Evolutionary conservation across 345 rosid genomes (phyloP).

Genomic region (Rubroshorea leprosula): DNA sequence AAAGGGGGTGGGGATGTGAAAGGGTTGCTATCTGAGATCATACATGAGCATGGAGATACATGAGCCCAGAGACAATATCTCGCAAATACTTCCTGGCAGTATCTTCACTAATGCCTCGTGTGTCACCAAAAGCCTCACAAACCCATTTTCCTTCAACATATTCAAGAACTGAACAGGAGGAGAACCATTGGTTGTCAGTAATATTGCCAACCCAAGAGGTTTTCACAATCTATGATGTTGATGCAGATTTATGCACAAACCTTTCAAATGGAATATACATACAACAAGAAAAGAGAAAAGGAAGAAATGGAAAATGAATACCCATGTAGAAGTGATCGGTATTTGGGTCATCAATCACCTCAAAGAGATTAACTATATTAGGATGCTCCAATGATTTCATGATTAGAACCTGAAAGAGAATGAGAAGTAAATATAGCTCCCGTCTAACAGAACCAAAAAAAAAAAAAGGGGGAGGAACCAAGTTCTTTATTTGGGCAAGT

Average conservation of each 20-base stretch:
- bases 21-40: conserved; percentile 15
- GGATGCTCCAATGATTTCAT: conserved; percentile 97
- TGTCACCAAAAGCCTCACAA: conserved; percentile 55
- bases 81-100: conserved; percentile 85
- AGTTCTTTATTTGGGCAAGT: no score
- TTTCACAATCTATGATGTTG: background rate
- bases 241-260: no score
- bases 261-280: background rate
- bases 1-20: background rate
- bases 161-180: conserved; percentile 68
- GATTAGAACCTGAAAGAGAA: conserved; percentile 60
- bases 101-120: conserved; percentile 61
- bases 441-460: background rate
- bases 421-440: background rate
- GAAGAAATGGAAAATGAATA: conserved; percentile 24
- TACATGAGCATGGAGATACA: conserved; percentile 97
- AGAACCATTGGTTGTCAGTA: conserved; percentile 10
- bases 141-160: conserved; percentile 87
- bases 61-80: conserved; percentile 77
- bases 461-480: no score
- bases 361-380: conserved; percentile 89
- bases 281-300: background rate
- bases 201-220: background rate
- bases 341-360: conserved; percentile 97
- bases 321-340: conserved; percentile 99